Conservation (phyloP, 2,329 filamentous ascomycete genomes). For the Rutstroemia sp. region DNA sequence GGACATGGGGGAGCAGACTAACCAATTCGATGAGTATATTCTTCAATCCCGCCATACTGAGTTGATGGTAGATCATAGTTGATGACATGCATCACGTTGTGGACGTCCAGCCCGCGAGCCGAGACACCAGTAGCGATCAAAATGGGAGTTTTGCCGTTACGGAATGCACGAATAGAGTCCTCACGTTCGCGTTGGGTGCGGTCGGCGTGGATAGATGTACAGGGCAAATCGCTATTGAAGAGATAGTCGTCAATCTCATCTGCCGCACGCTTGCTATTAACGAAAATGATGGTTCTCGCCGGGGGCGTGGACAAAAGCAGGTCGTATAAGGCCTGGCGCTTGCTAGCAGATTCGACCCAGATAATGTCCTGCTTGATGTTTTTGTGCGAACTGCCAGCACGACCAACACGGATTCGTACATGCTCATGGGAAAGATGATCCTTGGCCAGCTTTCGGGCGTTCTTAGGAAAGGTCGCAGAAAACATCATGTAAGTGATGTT, state of each 20-base stretch:
- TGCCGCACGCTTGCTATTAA: slow-evolving; percentile 70
- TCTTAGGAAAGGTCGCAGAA: slow-evolving; percentile 87
- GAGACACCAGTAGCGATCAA: slow-evolving; percentile 81
- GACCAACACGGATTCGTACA: slow-evolving; percentile 77
- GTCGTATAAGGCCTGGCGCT: slow-evolving; percentile 64
- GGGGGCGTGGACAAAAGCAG: slow-evolving; percentile 64
- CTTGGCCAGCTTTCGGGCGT: slow-evolving; percentile 66
- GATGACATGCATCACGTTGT: slow-evolving; percentile 82
- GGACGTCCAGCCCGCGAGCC: slow-evolving; percentile 70
- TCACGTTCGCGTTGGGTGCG: slow-evolving; percentile 88
- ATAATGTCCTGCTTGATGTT: slow-evolving; percentile 79
- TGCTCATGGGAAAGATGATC: slow-evolving; percentile 67
- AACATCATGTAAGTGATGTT: slow-evolving; percentile 72
- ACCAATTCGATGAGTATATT: slow-evolving; percentile 94
- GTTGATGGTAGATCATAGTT: slow-evolving; percentile 80
- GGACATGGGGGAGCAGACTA: slow-evolving; percentile 29
- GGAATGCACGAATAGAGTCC: slow-evolving; percentile 82
- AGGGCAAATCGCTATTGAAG: slow-evolving; percentile 71
- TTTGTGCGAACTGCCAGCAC: slow-evolving; percentile 70
- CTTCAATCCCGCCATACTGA: slow-evolving; percentile 78
- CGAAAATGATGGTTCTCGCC: slow-evolving; percentile 80
- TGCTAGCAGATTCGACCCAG: slow-evolving; percentile 55
- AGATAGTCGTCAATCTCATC: slow-evolving; percentile 85
- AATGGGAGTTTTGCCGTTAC: slow-evolving; percentile 65
- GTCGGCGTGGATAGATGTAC: slow-evolving; percentile 80